These are phyloP conservation scores for Clarireedia monteithiana DNA, from an alignment of 2,329 filamentous ascomycete genomes.

Conservation along the genomic window DNA sequence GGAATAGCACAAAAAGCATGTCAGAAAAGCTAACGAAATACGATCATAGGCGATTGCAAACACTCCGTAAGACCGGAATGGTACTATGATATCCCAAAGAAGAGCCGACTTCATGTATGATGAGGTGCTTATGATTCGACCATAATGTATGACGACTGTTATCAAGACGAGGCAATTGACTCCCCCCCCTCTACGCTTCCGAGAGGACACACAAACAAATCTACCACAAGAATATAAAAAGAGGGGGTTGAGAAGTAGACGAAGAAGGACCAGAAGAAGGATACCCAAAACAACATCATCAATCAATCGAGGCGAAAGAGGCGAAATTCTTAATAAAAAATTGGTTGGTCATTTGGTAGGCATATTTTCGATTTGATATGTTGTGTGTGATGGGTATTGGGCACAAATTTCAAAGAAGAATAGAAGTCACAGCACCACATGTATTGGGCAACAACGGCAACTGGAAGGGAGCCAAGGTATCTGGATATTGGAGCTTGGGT, in stretches of 20 bases:
- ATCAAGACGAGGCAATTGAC: too few species aligned
- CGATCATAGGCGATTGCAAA: background rate
- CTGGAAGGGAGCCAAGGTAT: too few species aligned
- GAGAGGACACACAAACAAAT: too few species aligned
- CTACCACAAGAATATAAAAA: background rate
- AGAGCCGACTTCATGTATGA: too few species aligned
- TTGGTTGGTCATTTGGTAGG: too few species aligned
- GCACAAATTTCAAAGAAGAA: background rate
- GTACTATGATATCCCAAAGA: slow-evolving; percentile 3
- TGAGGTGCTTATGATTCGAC: too few species aligned
- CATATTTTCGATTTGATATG: too few species aligned
- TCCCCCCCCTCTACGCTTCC: too few species aligned
- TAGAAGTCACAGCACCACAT: background rate
- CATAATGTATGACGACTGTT: too few species aligned
- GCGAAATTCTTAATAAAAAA: background rate
- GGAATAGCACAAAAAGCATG: background rate
- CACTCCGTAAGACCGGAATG: slow-evolving; percentile 4
- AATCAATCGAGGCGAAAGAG: background rate
- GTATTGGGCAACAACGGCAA: too few species aligned
- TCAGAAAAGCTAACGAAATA: background rate
- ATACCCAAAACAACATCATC: background rate
- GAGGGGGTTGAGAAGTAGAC: background rate
- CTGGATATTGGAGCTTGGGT: background rate
- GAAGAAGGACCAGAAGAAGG: background rate
- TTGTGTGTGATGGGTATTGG: background rate